Evolutionary conservation across 768 basidiomycete species (phyloP), one percentile per base, ranked within the genome.

Genomic region (Tylopilus rubrobrunneus): DNA sequence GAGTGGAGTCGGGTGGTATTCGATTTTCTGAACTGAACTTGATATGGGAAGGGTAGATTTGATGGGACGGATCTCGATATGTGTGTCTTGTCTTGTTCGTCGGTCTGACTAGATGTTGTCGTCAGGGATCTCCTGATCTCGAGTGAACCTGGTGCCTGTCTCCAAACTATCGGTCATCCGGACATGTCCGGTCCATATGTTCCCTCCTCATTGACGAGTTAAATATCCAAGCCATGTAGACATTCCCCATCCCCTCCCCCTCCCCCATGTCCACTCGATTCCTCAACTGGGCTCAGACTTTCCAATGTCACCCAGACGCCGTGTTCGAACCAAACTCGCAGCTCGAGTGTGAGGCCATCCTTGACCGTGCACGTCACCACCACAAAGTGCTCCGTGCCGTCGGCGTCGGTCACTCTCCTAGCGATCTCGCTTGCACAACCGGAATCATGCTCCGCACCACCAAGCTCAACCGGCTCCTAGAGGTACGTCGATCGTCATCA

Each of bases 371-470:
- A 0, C 76, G 85, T 17, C 75, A 87, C 41, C 83, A 93, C 65
- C 73, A 79, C 15, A 83, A 80, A 65, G 76, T 79, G 21, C 76
- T 98, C 33, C 83, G 93, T 51, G 88, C 90, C 1, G 87, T 85
- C 12, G 97, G 93, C 12, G 84, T 92, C 15, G 96, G 95, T 2
- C 95, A 98, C 73, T 90, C 88, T 53, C 96, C 96, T 23, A 89
- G 86, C 65, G 96, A 99, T 73, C 77, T 98, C 47, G 89, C 92
- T 0, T 98, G 93, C 72, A 97, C 94, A 0, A 79, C 74, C 48
- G 91, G 85, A 11, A 94, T 82, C 73, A 88, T 98, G 84, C 72
- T 98, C 52, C 79, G 87, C 49, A 89, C 89, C 55, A 83, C 83
- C 41, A 82, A 79, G 62, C 71, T 98, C 50, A 79, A 87, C 68